Evolutionary conservation across 2,329 filamentous ascomycete species (phyloP), one percentile per base, ranked within the genome.

Genomic region (Annulohypoxylon truncatum): DNA sequence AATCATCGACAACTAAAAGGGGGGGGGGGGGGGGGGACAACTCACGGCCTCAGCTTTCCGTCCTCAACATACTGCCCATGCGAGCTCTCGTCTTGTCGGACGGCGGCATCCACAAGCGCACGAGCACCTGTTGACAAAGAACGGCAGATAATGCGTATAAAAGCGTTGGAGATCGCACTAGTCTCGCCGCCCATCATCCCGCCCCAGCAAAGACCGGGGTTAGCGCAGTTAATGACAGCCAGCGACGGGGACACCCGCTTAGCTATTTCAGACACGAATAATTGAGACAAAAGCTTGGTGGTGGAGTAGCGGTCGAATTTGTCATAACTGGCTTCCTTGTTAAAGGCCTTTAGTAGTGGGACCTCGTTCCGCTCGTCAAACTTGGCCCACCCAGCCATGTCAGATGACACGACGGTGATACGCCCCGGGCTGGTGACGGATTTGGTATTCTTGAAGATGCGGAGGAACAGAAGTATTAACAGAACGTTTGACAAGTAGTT

Each of bases 401-500:
- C 72, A 3, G 74, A 77, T 18, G 69, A 73, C 22, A 76, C 72
- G 24, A 77, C 64, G 8, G 72, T 73, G 18, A 78, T 52, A 28
- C 51, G 51, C 22, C 38, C 50, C 71, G 28, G 68, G n/a, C n/a
- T n/a, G n/a, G n/a, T n/a, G n/a, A n/a, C n/a, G n/a, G n/a, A 33
- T 13, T 51, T 33, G 15, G n/a, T 80, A 5, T 80, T 74, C 58
- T 81, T 79, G 1, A 87, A 74, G 29, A 81, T 79, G 0, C 83
- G 84, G 0, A 87, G 71, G 2, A 87, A 60, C 0, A 85, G 74
- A 0, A 85, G 71, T 0, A 78, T 79, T 0, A 88, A 75, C 0
- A 87, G 73, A 6, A 83, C 78, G 0, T 83, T 87, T 18, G 78
- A 82, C 60, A 87, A 77, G n/a, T 85, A 84, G 64, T 88, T 87